Evolutionary conservation across 139 green algal genomes (phyloP), one percentile per base, ranked within the genome.

Genomic region (Tetraselmis striata): DNA sequence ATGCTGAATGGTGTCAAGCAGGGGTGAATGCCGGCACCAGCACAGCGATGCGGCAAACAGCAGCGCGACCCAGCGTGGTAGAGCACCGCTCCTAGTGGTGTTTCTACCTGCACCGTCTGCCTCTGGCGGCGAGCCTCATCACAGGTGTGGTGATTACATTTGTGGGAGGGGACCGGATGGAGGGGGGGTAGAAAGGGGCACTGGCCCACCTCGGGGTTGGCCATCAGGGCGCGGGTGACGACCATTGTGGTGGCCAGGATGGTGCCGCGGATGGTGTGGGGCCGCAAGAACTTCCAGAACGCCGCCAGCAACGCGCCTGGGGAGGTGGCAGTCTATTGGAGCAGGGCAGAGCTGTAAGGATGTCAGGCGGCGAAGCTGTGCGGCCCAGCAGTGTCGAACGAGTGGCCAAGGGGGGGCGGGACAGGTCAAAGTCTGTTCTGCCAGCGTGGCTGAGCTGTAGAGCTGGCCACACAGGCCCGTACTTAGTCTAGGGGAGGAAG

Each of bases 261-360:
- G 59, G 91, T 95, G 26, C 92, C 93, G 24, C 93, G 83, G 84
- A 99, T 99, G 78, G 96, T 99, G 87, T 99, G 96, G 1, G 96
- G 96, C 31, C 96, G 89, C 31, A 98, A 86, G 83, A 99, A 99
- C 88, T 98, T 97, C 96, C 96, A 99, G 75, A 99, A 98, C 0
- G 96, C 96, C 1, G 87, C 77, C 24, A 93, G 82, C 77, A 98
- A 97, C 27, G 83, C 85, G 75, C 45, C 18, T 1, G 45, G 30
- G 1, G 45, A 23, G 58, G 59, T 26, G 28, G 30, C 59, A 27
- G 58, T 67, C 45, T 67, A 18, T 67, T 67, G 5, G 5, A 18
- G 45, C 11, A 67, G 45, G 45, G 5, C 11, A 67, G 18, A 67
- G n/a, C n/a, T n/a, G n/a, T n/a, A 67, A 67, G 45, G 18, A 67